Conservation (phyloP, 305 asterid genomes). For the Monarda citriodora region DNA sequence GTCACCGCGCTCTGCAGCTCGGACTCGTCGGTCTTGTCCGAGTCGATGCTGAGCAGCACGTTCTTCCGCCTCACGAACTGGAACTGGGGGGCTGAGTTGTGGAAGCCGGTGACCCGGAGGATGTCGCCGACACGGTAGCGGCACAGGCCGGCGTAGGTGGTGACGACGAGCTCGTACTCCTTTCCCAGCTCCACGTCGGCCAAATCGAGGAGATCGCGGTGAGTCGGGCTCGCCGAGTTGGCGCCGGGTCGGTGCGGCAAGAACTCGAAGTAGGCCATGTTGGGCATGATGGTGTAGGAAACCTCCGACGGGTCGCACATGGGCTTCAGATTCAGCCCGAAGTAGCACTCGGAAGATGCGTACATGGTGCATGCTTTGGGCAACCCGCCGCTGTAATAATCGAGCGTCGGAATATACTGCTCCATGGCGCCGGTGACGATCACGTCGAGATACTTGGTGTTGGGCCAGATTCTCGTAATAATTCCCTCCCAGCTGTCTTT, state of each 20-base stretch:
- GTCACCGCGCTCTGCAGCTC: constrained; percentile 35
- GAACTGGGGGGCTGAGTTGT: constrained; percentile 37
- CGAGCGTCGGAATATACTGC: constrained; percentile 34
- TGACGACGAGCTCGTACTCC: constrained; percentile 36
- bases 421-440: constrained; percentile 41
- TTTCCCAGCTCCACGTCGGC: constrained; percentile 27
- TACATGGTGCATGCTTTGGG: constrained; percentile 27
- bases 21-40: constrained; percentile 37
- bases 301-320: constrained; percentile 27
- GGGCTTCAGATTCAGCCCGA: constrained; percentile 34
- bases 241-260: constrained; percentile 8
- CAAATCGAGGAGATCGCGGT: constrained; percentile 15
- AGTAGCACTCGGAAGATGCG: constrained; percentile 32
- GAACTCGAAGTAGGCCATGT: constrained; percentile 47
- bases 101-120: constrained; percentile 35
- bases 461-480: constrained; percentile 34
- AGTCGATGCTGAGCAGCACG: constrained; percentile 31
- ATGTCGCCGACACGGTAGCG: constrained; percentile 37
- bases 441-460: constrained; percentile 29
- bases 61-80: constrained; percentile 28
- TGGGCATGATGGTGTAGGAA: constrained; percentile 42
- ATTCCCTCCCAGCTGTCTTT: constrained; percentile 32
- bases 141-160: constrained; percentile 28
- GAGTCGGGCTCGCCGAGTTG: neutral
- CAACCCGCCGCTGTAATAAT: constrained; percentile 35